Evolutionary conservation across 2,329 filamentous ascomycete genomes (phyloP), one percentile per base, ranked within the genome.

Genomic region (Pezicula radicicola): DNA sequence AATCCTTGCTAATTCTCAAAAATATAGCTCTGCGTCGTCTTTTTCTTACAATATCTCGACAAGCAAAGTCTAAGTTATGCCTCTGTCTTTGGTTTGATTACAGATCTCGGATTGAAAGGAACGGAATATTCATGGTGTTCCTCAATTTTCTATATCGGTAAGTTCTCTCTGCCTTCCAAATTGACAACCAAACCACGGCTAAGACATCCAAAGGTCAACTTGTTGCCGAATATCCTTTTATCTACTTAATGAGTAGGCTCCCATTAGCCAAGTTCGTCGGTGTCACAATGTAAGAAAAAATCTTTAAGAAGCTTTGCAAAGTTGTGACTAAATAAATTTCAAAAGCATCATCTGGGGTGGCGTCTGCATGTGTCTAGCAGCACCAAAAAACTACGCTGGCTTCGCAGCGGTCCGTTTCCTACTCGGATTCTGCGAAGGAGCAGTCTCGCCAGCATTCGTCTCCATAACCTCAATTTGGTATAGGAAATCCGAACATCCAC

Each of bases 31-130:
- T 74, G 72, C 55, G 64, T 68, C 33, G 65, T 73, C 25, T 75
- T 73, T 51, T 69, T 75, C 42, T 60, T 74, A 5, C 70, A 75
- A 45, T 75, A 75, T 44, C 60, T 76, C 8, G 72, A 78, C 63
- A 79, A 75, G 61, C 76, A 78, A 46, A 75, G 70, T 51, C 65
- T 80, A 1, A 75, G 70, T 55, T 80, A 79, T 60, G 76, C 75
- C 2, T 67, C 66, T n/a, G 70, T 76, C 41, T 72, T 75, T 53
- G 75, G 75, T 7, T 66, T 80, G 0, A 70, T 73, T 15, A 67
- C 68, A 1, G 76, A 79, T 51, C 66, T 79, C 7, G 60, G 72
- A 0, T 62, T 80, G 57, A 71, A 69, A 1, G 70, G 69, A 42
- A 61, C 60, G 3, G 69, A 80, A 48, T 80, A 77, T 55, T 77